Percentiles rank a stretch among this genome's conserved stretches.
Conservation (phyloP, 2,329 filamentous ascomycete genomes). For the Talaromyces piceae region DNA sequence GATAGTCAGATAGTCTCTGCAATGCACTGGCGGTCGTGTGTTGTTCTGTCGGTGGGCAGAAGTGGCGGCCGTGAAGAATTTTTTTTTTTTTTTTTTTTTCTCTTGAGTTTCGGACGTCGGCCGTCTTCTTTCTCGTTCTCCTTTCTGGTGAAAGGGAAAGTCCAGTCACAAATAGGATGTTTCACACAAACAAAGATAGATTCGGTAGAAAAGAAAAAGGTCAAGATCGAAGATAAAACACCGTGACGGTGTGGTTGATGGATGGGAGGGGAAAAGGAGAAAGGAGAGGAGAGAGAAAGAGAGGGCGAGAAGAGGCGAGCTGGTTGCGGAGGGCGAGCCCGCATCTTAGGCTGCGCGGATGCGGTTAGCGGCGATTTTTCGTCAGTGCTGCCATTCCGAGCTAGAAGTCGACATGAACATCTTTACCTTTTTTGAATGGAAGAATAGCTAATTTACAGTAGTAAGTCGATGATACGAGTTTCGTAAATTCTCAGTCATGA, state of each 20-base stretch:
- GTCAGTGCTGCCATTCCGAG: neutral
- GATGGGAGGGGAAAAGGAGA: neutral
- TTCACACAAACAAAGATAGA: neutral
- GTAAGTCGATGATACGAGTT: no score
- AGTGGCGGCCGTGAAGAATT: neutral
- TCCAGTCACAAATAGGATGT: neutral
- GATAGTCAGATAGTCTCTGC: neutral
- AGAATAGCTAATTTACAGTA: neutral
- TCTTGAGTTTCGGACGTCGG: neutral
- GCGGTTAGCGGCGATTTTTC: neutral
- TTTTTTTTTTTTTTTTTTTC: neutral
- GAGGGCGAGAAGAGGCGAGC: neutral
- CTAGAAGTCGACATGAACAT: neutral
- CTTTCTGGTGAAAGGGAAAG: neutral
- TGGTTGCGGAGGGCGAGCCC: neutral
- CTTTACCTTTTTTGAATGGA: neutral
- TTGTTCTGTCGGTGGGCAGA: neutral
- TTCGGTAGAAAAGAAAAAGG: neutral
- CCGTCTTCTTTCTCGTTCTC: neutral
- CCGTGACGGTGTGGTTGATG: slow-evolving; percentile 1
- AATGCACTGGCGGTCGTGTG: neutral
- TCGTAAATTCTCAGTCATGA: no score
- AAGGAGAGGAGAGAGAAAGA: neutral
- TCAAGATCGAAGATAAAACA: neutral
- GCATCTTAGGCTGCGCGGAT: neutral